phyloP scores from a whole-genome alignment of 2,329 filamentous ascomycete genomes.

The Paraphoma sp. region DNA sequence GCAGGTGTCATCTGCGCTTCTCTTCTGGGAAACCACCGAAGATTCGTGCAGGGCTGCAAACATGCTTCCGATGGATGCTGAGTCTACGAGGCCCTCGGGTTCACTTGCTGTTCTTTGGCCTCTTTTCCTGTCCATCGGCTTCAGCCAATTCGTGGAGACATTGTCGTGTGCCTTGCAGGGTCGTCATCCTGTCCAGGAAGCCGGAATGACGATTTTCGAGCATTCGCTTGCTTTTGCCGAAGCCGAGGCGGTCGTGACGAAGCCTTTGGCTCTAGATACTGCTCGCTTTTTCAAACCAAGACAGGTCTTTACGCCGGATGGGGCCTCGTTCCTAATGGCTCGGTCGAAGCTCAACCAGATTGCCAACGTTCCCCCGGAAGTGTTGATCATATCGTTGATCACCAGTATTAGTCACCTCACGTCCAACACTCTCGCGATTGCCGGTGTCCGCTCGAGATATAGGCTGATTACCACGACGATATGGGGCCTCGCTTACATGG shows the following conservation, averaged over 20 bases:
- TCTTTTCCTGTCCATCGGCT: conserved; percentile 70
- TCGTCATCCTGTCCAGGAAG: conserved; percentile 79
- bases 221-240: conserved; percentile 96
- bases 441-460: conserved; percentile 78
- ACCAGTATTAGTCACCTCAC: conserved; percentile 87
- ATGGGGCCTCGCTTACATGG: conserved; percentile 92
- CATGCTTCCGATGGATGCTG: conserved; percentile 68
- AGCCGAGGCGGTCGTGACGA: conserved; percentile 85
- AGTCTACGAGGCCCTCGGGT: conserved; percentile 66
- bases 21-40: conserved; percentile 76
- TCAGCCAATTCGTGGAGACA: conserved; percentile 88
- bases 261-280: conserved; percentile 77
- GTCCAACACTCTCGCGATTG: conserved; percentile 81
- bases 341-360: conserved; percentile 73
- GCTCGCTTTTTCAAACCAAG: conserved; percentile 53
- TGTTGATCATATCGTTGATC: conserved; percentile 85
- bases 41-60: conserved; percentile 76
- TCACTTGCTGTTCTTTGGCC: conserved; percentile 81
- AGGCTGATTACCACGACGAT: conserved; percentile 87
- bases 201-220: conserved; percentile 95
- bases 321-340: conserved; percentile 48
- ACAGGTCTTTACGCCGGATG: conserved; percentile 51
- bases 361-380: conserved; percentile 88
- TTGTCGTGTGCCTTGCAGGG: conserved; percentile 88
- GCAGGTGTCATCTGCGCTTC: conserved; percentile 70